Evolutionary conservation across 768 basidiomycete species (phyloP), one percentile per base, ranked within the genome.

Genomic region (Cystobasidium ongulense): DNA sequence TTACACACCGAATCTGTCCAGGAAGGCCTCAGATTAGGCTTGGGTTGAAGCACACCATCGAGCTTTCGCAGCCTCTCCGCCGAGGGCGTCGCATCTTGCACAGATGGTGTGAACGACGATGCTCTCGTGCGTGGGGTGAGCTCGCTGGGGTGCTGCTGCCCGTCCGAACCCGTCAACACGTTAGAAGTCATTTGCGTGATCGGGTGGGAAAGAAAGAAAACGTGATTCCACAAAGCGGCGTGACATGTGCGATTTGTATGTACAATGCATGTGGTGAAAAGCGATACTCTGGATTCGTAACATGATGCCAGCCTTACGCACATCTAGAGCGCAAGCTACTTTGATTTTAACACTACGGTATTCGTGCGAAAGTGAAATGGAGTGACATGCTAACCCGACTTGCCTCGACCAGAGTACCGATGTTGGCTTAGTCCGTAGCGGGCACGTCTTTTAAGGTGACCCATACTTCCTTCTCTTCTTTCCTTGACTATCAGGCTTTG

Each of bases 1-100:
- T 27, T 18, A 71, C 68, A 71, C 18, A 71, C 33, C 35, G 68
- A 71, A 54, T 71, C 68, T 15, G 50, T 43, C 68, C 68, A 71
- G 1, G 68, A 71, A 3, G 68, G 68, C n/a, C n/a, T 52, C 7
- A 71, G 43, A 59, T 71, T 23, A 27, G 27, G 25, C 54, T 59
- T 71, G 10, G 59, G 31, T n/a, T 11, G 46, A 7, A 71, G 25
- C 3, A 57, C 25, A 25, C 29, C 53, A 33, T 71, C 53, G 18
- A 71, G 35, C 15, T 36, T 64, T 35, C 23, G 3, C 25, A 64
- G n/a, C 13, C 63, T 27, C 8, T 43, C 63, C 13, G 13, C 31
- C 31, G 63, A 43, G 10, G 35, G 36, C 25, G 63, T 38, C 25
- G 27, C 63, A 64, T 64, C 63, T 64, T 64, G 63, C 38, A 46